phyloP scores from a whole-genome alignment of 768 basidiomycete genomes.

The Cantharellus cinnabarinus region DNA sequence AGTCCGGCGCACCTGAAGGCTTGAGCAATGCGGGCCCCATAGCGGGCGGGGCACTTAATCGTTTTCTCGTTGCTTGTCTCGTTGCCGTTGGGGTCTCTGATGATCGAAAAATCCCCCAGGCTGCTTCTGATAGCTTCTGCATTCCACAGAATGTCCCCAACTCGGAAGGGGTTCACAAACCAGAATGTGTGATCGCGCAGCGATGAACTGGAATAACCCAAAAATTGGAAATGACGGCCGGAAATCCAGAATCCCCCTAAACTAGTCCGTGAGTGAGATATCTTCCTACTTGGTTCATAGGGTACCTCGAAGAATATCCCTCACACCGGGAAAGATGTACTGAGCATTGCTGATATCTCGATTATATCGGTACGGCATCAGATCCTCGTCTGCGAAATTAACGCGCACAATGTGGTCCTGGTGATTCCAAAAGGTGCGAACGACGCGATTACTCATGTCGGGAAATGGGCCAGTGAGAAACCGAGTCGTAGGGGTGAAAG shows the following conservation, averaged over 20 bases:
- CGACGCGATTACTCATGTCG: constrained; percentile 5
- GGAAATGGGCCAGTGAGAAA: constrained; percentile 1
- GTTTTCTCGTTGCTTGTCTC: constrained; percentile 15
- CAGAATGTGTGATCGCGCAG: constrained; percentile 5
- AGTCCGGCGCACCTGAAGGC: neutral
- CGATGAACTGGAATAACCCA: constrained; percentile 5
- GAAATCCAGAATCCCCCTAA: neutral
- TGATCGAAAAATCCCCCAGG: constrained; percentile 43
- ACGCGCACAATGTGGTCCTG: constrained; percentile 6
- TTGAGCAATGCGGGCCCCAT: constrained; percentile 4
- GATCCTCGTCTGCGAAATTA: constrained; percentile 5
- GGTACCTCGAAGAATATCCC: neutral
- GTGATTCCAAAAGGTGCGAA: neutral
- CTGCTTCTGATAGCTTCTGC: constrained; percentile 37
- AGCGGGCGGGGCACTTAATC: constrained; percentile 42
- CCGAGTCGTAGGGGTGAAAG: constrained; percentile 2
- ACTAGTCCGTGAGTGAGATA: neutral
- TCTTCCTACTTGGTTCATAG: neutral
- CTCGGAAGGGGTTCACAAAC: constrained; percentile 5
- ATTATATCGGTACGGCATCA: neutral
- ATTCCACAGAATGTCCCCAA: neutral
- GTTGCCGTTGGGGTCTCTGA: no score
- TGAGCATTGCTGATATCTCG: constrained; percentile 2
- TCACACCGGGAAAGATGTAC: constrained; percentile 2
- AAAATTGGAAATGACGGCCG: constrained; percentile 6